Base-by-base conservation (phyloP, 129 eudicot species). In the Flaveria brownii region DNA sequence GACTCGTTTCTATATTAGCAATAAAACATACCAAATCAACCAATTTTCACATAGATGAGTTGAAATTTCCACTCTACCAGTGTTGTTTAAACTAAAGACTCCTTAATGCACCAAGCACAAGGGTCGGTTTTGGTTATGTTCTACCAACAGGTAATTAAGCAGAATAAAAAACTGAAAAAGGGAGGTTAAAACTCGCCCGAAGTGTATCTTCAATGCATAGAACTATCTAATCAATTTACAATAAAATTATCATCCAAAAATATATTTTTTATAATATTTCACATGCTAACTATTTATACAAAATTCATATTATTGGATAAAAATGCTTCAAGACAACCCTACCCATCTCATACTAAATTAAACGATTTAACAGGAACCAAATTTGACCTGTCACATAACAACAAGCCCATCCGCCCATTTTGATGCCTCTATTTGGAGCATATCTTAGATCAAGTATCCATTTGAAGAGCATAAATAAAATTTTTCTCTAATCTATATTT, bases 401-500 rank as follows among this genome's bases (percentile, higher is more conserved):
- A 60, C 41, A 9, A 39, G 17, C n/a, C 43, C 69, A 14, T 0
- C 67, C 17, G 42, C 41, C 12, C 69, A 63, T 14, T 61, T 63
- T 63, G 67, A 23, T 20, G 33, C 46, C 45, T 30, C 69, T 28
- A 63, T 28, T 14, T 33, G 69, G 18, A 61, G 7, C 43, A 61
- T 14, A 63, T 66, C 15, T 15, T 72, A 20, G 30, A 28, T 52
- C 15, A 71, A 72, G 49, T 52, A 39, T 71, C 52, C 36, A 56
- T 56, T 39, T 56, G 0, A n/a, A 36, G 12, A 55, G 23, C 18
- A 18, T 7, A 16, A 18, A 73, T 73, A 25, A 56, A 10, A 56
- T 10, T 5, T 7, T 68, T 42, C 56, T 57, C 61, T 47, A 10
- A 20, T 42, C 14, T 20, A 4, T 20, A 30, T 5, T 36, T 52